A percentile compares a stretch with the other conserved stretches of the same genome.
Conservation (phyloP, 352 stramenopile genomes). For the Pythium monospermum region DNA sequence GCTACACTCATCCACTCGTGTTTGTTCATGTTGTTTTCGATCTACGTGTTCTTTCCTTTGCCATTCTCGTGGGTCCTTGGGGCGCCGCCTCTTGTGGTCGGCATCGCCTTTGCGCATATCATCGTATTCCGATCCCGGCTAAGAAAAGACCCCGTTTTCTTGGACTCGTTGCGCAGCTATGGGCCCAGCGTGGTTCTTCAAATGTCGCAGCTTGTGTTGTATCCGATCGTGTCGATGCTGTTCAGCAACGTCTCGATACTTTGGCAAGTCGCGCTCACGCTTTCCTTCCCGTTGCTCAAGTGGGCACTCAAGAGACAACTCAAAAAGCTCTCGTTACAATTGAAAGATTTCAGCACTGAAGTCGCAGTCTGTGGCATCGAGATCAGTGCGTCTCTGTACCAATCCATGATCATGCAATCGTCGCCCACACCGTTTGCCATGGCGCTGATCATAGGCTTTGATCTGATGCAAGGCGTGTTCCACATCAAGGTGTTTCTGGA, state of each 20-base stretch:
- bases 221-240: slow-evolving; percentile 11
- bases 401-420: slow-evolving; percentile 21
- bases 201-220: slow-evolving; percentile 6
- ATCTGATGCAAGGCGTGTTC: slow-evolving; percentile 7
- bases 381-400: slow-evolving; percentile 14
- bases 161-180: neutral
- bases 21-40: neutral
- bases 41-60: neutral
- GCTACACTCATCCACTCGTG: neutral
- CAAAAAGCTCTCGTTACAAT: neutral
- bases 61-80: slow-evolving; percentile 4
- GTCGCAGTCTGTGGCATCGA: slow-evolving; percentile 18
- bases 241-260: neutral
- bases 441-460: slow-evolving; percentile 15
- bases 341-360: slow-evolving; percentile 17
- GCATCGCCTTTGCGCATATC: neutral
- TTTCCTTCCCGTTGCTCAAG: slow-evolving; percentile 15
- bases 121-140: slow-evolving; percentile 4
- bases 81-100: neutral
- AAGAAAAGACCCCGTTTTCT: neutral
- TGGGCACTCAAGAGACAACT: slow-evolving; percentile 9
- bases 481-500: slow-evolving; percentile 13
- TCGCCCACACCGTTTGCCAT: slow-evolving; percentile 6
- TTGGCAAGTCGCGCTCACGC: slow-evolving; percentile 8
- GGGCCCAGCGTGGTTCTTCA: slow-evolving; percentile 1